phyloP scores from a whole-genome alignment of 2,329 filamentous ascomycete species.

The Dactylella cylindrospora region DNA sequence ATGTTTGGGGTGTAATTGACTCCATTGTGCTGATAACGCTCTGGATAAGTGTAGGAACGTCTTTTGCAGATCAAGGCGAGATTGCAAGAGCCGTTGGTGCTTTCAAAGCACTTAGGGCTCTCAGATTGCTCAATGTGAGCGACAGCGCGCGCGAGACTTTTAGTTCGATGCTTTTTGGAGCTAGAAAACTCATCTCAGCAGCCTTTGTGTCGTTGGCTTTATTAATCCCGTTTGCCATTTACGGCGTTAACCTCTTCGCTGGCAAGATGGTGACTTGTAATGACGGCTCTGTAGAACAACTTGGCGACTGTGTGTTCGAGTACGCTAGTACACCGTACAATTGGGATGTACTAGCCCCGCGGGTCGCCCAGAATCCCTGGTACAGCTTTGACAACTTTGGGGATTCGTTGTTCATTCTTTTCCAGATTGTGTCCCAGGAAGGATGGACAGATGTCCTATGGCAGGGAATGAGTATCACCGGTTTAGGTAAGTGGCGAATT shows the following conservation, averaged over 20 bases:
- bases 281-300: conserved; percentile 63
- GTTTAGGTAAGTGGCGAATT: conserved; percentile 56
- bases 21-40: conserved; percentile 86
- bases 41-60: conserved; percentile 89
- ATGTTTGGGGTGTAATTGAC: conserved; percentile 96
- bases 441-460: conserved; percentile 96
- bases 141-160: conserved; percentile 95
- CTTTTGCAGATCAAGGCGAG: conserved; percentile 76
- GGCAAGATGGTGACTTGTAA: conserved; percentile 81
- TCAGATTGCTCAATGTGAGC: conserved; percentile 90
- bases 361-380: conserved; percentile 76
- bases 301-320: conserved; percentile 81
- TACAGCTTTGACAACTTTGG: conserved; percentile 95
- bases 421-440: conserved; percentile 98
- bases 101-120: conserved; percentile 91
- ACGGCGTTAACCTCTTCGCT: conserved; percentile 88
- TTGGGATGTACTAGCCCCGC: conserved; percentile 81
- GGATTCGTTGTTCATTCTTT: conserved; percentile 91
- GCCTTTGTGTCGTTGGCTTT: conserved; percentile 92
- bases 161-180: conserved; percentile 88
- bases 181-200: conserved; percentile 89
- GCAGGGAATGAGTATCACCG: conserved; percentile 77
- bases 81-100: conserved; percentile 90
- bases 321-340: conserved; percentile 74
- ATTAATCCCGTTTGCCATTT: conserved; percentile 93